A percentile compares a stretch with the other conserved stretches of the same genome.
Evolutionary conservation across 2,329 filamentous ascomycete genomes (phyloP).

Genomic region (Penicillium sp.): DNA sequence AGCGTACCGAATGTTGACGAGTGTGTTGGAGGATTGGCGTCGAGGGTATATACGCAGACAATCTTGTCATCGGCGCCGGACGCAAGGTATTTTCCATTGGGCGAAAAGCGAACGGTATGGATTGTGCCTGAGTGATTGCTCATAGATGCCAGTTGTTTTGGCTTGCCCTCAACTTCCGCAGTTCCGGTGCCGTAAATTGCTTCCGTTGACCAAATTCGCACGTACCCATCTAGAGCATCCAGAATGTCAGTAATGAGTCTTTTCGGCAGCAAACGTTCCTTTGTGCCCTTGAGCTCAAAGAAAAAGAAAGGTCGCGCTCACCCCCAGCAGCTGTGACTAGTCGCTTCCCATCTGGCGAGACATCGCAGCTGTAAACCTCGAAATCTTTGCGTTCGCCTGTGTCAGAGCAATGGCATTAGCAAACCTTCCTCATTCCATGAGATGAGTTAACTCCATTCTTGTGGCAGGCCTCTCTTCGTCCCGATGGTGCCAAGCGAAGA

Average conservation of each 20-base stretch:
- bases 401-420: conserved; percentile 19
- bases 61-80: conserved; percentile 98
- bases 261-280: not conserved
- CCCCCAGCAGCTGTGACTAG: conserved; percentile 92
- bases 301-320: conserved; percentile 44
- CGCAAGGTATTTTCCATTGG: conserved; percentile 90
- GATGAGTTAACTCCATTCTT: not conserved
- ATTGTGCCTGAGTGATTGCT: conserved; percentile 98
- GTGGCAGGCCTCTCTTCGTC: not conserved
- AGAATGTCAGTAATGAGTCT: conserved; percentile 9
- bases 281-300: not conserved
- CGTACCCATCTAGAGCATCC: conserved; percentile 72
- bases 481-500: not conserved
- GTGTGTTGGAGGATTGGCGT: conserved; percentile 74
- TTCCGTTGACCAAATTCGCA: conserved; percentile 96
- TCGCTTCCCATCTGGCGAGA: conserved; percentile 89
- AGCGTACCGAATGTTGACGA: conserved; percentile 73
- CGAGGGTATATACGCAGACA: conserved; percentile 92
- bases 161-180: conserved; percentile 66
- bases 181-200: conserved; percentile 81
- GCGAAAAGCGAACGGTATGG: conserved; percentile 93
- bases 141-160: conserved; percentile 94
- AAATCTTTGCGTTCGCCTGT: conserved; percentile 94
- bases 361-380: conserved; percentile 96
- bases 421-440: not conserved